Conservation (phyloP, 2,329 filamentous ascomycete species). For the Stenocarpella maydis region DNA sequence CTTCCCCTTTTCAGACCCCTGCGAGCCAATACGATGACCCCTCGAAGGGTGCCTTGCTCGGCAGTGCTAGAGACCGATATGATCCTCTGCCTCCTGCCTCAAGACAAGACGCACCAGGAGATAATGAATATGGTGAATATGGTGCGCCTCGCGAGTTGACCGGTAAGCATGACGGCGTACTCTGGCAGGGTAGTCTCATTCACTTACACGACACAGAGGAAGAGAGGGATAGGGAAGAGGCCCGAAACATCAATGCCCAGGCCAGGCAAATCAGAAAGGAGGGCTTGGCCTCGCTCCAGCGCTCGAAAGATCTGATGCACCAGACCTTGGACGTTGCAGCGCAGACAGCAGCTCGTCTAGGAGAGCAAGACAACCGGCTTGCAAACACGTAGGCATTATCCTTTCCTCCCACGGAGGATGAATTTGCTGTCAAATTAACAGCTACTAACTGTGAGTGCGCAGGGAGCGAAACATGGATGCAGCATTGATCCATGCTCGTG, state of each 20-base stretch:
- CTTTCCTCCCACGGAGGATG: no score
- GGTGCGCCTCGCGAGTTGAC: constrained; percentile 75
- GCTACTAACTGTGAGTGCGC: no score
- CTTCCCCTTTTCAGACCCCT: neutral
- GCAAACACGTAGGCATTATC: no score
- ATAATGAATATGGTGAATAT: constrained; percentile 57
- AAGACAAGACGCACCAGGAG: neutral
- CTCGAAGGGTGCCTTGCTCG: constrained; percentile 8
- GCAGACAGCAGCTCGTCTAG: no score
- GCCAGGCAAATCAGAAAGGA: constrained; percentile 80
- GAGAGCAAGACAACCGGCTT: no score
- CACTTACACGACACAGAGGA: constrained; percentile 70
- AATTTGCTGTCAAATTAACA: no score
- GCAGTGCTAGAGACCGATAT: constrained; percentile 28
- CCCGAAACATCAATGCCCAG: constrained; percentile 76
- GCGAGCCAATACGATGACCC: neutral
- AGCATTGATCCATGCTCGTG: neutral
- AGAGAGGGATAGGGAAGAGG: constrained; percentile 76
- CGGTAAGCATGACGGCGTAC: neutral
- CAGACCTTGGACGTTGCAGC: no score
- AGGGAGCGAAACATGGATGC: neutral
- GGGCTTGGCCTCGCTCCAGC: no score
- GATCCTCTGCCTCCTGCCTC: neutral
- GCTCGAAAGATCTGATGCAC: no score
- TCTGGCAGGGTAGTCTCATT: fast-evolving